Percentiles rank a stretch among this genome's conserved stretches.
phyloP scores from a whole-genome alignment of 208 protist species.

The Trypanosomatidae sp. region DNA sequence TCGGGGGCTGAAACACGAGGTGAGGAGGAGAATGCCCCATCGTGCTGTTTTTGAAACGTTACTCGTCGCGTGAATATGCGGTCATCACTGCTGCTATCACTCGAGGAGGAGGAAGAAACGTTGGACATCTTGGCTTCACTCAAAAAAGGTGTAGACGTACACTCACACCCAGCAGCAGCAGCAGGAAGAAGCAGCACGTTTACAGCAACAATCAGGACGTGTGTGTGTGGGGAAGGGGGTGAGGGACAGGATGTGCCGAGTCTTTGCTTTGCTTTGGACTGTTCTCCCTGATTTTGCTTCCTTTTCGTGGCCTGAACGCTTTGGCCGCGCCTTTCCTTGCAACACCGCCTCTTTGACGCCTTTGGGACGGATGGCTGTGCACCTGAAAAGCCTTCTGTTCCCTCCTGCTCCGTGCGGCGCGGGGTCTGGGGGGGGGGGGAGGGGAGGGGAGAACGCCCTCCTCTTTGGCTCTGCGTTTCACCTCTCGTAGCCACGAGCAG shows the following conservation, averaged over 20 bases:
- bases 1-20: neutral
- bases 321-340: too few relatives aligned
- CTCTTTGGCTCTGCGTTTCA: neutral
- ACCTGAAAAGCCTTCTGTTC: neutral
- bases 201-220: neutral
- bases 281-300: neutral
- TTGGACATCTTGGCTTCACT: conserved; percentile 11
- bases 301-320: too few relatives aligned
- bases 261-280: neutral
- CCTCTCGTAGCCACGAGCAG: neutral
- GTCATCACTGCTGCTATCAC: conserved; percentile 24
- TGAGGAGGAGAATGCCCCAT: neutral
- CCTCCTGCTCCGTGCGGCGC: neutral
- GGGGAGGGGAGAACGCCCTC: neutral
- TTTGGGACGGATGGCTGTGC: neutral
- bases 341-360: too few relatives aligned
- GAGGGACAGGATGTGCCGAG: neutral
- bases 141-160: neutral
- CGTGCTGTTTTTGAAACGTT: conserved; percentile 6
- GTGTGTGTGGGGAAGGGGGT: neutral
- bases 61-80: conserved; percentile 27
- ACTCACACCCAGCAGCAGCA: neutral
- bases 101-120: neutral
- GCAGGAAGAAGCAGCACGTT: neutral
- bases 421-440: too few relatives aligned